Evolutionary conservation across 768 basidiomycete species (phyloP), one percentile per base, ranked within the genome.

Genomic region (Leccinum sublutescens): DNA sequence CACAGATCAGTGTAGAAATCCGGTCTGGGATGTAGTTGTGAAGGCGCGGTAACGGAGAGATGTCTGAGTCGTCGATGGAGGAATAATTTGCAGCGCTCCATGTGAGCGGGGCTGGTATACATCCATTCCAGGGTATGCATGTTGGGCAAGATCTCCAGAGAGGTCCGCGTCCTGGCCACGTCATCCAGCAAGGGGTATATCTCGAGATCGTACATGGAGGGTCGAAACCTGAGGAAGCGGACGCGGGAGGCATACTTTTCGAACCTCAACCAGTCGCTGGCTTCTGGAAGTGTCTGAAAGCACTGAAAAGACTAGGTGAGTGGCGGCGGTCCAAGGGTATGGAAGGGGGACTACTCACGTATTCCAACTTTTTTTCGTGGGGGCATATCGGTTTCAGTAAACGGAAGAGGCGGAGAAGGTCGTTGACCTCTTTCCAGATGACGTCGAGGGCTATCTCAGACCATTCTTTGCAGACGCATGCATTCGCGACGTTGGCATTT

Each of bases 401-500:
- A 12, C 68, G 63, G 61, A 87, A 81, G 8, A 88, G 73, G 10
- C 71, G 73, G 31, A 71, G 54, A 1, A 84, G 68, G 59, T 81
- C 76, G 53, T 76, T 70, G 7, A 86, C 78, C 2, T 84, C 78
- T 54, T 71, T 76, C 87, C 87, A 88, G 0, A 87, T 66, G n/a
- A 73, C 64, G 64, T 86, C 81, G 56, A 87, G 69, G 1, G 85
- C 82, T 25, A 83, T 70, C 11, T 82, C 78, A 2, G 81, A 83
- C 87, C 87, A 88, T 50, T 59, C 64, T 62, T 78, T 85, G 75
- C 82, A 87, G 15, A 87, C 84, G 31, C 74, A 71, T 2, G 82
- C 85, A 53, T 81, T 85, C 2, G 58, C 59, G 1, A 75, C 74
- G 62, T 83, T 80, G 4, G 77, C 68, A 2, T 58, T 33, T 8